Evolutionary conservation across 176 grass and related monocot species (phyloP).

Genomic region (Sorghum bicolor): DNA sequence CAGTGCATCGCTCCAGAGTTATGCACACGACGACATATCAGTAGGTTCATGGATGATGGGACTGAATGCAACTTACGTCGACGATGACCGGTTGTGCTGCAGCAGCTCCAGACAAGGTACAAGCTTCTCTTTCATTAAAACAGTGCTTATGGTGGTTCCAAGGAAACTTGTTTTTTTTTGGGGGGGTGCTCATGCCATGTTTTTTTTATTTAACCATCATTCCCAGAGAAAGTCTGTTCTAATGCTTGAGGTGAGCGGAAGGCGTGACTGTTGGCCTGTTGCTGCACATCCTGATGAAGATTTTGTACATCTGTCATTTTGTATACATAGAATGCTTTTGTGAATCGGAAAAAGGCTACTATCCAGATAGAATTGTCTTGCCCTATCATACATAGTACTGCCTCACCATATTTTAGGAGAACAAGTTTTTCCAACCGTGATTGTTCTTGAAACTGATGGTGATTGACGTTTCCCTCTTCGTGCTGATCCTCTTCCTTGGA

Average conservation of each 20-base stretch:
- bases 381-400: neutral
- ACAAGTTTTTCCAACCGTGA: neutral
- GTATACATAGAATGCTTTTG: constrained; percentile 12
- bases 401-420: neutral
- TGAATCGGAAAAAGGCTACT: neutral
- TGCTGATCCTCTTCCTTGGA: too few species aligned
- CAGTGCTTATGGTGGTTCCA: neutral
- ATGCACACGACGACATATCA: constrained; percentile 86
- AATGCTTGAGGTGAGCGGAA: constrained; percentile 22
- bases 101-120: constrained; percentile 83
- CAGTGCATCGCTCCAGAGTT: constrained; percentile 82
- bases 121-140: neutral
- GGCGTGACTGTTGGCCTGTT: neutral
- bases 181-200: neutral
- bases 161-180: neutral
- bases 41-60: constrained; percentile 99
- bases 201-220: neutral
- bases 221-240: constrained; percentile 60
- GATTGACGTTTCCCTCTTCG: too few species aligned
- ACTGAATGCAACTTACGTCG: constrained; percentile 84
- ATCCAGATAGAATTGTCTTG: neutral
- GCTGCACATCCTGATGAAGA: neutral
- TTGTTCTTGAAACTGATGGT: too few species aligned
- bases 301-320: constrained; percentile 18
- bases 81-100: constrained; percentile 84